These are phyloP conservation scores for Ceratorhiza oryzae-sativae DNA, from an alignment of 1,284 basidiomycete genomes.

Conservation along the genomic window DNA sequence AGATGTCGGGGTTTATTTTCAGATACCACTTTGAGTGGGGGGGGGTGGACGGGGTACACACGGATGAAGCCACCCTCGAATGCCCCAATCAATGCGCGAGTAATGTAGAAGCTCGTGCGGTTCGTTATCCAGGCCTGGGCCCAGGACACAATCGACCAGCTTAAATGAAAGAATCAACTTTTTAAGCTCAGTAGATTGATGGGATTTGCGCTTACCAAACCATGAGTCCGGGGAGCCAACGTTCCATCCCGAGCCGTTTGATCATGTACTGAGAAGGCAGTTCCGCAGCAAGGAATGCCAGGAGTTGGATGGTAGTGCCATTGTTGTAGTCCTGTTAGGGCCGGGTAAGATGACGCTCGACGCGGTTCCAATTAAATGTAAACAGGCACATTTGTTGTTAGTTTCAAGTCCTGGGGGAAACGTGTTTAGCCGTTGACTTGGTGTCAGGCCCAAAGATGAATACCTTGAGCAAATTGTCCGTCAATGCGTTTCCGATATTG, in stretches of 20 bases:
- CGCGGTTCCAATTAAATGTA: background rate
- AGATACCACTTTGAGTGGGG: slow-evolving; percentile 7
- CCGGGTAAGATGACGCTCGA: background rate
- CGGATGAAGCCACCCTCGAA: slow-evolving; percentile 33
- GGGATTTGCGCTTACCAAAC: slow-evolving; percentile 7
- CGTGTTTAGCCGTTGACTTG: background rate
- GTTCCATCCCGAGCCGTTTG: slow-evolving; percentile 30
- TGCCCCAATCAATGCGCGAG: slow-evolving; percentile 33
- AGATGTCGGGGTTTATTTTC: background rate
- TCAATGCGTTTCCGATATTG: slow-evolving; percentile 27
- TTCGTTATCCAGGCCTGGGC: slow-evolving; percentile 34
- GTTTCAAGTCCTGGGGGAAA: slow-evolving; percentile 7
- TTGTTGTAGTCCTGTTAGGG: slow-evolving; percentile 19
- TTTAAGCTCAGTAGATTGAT: background rate
- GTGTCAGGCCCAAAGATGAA: background rate
- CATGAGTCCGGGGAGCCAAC: slow-evolving; percentile 34
- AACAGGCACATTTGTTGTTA: slow-evolving; percentile 22
- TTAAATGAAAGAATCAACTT: slow-evolving; percentile 6
- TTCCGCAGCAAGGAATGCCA: slow-evolving; percentile 22
- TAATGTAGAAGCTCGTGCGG: slow-evolving; percentile 32
- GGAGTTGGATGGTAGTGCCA: slow-evolving; percentile 26
- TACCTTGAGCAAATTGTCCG: slow-evolving; percentile 23
- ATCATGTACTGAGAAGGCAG: slow-evolving; percentile 33
- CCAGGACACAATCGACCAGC: slow-evolving; percentile 35
- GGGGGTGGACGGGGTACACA: background rate